Evolutionary conservation across 225 moss, liverwort and hornwort genomes (phyloP).

Genomic region (Asterella californica): DNA sequence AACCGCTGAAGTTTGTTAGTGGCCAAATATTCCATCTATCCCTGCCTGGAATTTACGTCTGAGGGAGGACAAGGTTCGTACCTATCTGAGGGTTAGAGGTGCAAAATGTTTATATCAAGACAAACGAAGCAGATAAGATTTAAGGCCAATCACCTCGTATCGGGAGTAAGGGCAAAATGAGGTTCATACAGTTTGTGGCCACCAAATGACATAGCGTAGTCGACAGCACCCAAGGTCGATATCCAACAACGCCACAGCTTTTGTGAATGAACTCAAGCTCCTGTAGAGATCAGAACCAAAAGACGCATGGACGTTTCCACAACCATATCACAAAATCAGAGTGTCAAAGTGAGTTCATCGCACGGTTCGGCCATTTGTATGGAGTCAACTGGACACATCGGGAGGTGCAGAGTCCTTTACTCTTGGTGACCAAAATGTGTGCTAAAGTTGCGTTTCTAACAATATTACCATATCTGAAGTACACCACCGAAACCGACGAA

Average conservation of each 20-base stretch:
- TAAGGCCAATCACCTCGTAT: slow-evolving; percentile 33
- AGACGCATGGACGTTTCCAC: neutral
- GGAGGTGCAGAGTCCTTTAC: neutral
- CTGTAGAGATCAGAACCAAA: slow-evolving; percentile 32
- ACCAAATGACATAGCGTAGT: slow-evolving; percentile 78
- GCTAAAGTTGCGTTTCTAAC: neutral
- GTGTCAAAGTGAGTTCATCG: neutral
- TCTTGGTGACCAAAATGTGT: neutral
- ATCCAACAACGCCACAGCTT: slow-evolving; percentile 83
- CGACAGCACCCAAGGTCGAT: slow-evolving; percentile 76
- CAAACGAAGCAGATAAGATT: neutral
- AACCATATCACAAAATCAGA: neutral
- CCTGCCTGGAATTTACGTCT: too few relatives aligned
- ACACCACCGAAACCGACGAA: neutral
- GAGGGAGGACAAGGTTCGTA: too few relatives aligned
- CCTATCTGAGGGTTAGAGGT: neutral
- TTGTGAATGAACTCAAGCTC: slow-evolving; percentile 84
- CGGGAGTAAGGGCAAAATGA: slow-evolving; percentile 69
- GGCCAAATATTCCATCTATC: too few relatives aligned
- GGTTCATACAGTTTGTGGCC: slow-evolving; percentile 76
- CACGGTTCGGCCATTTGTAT: neutral
- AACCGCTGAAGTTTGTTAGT: too few relatives aligned
- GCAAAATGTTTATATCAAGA: neutral
- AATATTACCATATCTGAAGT: neutral
- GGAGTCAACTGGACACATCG: neutral